Conservation (phyloP, 768 basidiomycete species). For the Steccherinum ochraceum region DNA sequence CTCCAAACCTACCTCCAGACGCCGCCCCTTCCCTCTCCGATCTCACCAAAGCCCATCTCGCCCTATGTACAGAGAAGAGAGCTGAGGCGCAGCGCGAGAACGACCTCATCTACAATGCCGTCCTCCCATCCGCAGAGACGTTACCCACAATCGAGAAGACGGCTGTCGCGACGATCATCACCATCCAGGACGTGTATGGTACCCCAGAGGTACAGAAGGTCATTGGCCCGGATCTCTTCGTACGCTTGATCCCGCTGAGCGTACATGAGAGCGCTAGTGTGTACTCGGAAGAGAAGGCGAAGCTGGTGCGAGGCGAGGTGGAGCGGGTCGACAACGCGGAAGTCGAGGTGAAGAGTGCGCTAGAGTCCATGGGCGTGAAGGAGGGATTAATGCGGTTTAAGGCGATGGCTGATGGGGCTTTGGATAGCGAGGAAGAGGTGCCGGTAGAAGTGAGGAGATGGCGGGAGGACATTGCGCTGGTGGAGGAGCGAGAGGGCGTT, state of each 20-base stretch:
- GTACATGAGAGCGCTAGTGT: constrained; percentile 95
- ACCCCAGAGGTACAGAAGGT: constrained; percentile 89
- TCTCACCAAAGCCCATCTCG: constrained; percentile 76
- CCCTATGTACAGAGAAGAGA: constrained; percentile 70
- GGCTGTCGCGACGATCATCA: constrained; percentile 72
- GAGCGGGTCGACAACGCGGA: constrained; percentile 84
- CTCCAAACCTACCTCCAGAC: constrained; percentile 83
- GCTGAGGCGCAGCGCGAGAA: constrained; percentile 82
- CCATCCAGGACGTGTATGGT: constrained; percentile 92
- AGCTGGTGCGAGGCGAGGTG: constrained; percentile 81
- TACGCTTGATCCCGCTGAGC: constrained; percentile 80
- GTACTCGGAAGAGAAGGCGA: constrained; percentile 98
- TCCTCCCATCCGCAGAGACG: constrained; percentile 72
- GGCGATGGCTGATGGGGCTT: constrained; percentile 61
- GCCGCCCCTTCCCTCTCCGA: constrained; percentile 74
- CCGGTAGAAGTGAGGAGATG: constrained; percentile 66
- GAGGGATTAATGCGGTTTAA: constrained; percentile 62
- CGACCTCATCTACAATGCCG: constrained; percentile 94
- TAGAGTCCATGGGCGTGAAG: constrained; percentile 80
- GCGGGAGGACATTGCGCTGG: constrained; percentile 64
- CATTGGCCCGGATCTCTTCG: constrained; percentile 89
- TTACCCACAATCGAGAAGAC: constrained; percentile 81
- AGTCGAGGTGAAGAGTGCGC: constrained; percentile 66
- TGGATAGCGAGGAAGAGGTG: constrained; percentile 59
- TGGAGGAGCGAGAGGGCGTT: constrained; percentile 67